phyloP scores from a whole-genome alignment of 169 alveolate genomes.

The Perkinsus olseni region DNA sequence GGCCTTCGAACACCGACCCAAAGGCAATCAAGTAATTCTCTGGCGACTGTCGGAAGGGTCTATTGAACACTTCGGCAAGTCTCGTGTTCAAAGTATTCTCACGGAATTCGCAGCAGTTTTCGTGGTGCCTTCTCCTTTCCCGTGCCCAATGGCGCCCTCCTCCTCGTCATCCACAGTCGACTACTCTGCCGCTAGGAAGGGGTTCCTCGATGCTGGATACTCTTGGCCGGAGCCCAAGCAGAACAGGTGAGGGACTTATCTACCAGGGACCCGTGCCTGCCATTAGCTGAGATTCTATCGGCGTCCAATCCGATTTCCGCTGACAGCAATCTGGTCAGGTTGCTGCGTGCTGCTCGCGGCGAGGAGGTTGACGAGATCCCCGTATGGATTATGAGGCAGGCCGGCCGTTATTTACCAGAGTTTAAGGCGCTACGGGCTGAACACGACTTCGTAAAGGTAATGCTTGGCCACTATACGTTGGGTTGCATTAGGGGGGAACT shows the following conservation, averaged over 20 bases:
- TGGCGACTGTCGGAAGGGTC: too few relatives aligned
- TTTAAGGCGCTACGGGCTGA: conserved; percentile 39
- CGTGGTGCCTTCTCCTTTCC: background rate
- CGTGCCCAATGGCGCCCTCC: background rate
- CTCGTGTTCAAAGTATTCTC: too few relatives aligned
- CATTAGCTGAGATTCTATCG: too few relatives aligned
- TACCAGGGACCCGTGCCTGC: background rate
- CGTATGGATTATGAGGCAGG: conserved; percentile 73
- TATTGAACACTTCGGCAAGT: too few relatives aligned
- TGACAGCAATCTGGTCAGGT: background rate
- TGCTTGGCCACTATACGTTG: background rate
- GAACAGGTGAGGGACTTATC: background rate
- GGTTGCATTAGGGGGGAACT: too few relatives aligned
- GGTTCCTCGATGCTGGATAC: background rate
- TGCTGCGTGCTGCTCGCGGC: conserved; percentile 19
- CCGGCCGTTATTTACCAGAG: conserved; percentile 72
- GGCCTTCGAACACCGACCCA: too few relatives aligned
- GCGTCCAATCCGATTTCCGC: too few relatives aligned
- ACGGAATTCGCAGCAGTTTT: background rate
- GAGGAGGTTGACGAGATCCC: conserved; percentile 44
- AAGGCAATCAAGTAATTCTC: too few relatives aligned
- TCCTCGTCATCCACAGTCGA: background rate
- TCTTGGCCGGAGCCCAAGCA: background rate
- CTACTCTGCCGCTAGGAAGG: background rate
- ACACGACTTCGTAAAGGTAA: conserved; percentile 49